Evolutionary conservation across 1,284 basidiomycete genomes (phyloP).

Genomic region (Meripilus lineatus): DNA sequence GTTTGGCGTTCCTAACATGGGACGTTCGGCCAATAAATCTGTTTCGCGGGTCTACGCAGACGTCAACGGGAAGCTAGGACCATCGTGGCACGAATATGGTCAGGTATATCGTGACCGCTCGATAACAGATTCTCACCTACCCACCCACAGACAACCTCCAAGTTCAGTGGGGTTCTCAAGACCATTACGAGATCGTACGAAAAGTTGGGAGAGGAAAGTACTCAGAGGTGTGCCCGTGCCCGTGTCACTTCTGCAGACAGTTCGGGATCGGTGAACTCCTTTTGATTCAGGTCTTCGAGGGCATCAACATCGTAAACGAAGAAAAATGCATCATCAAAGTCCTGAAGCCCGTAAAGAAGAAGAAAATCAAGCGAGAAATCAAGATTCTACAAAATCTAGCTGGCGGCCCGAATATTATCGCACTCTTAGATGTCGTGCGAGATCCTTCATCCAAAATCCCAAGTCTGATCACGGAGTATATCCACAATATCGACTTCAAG

Average conservation of each 20-base stretch:
- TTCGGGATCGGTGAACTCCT: constrained; percentile 10
- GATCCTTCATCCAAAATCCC: constrained; percentile 95
- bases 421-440: constrained; percentile 91
- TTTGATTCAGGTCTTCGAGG: constrained; percentile 85
- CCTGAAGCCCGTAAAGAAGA: constrained; percentile 99
- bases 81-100: constrained; percentile 83
- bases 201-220: constrained; percentile 98
- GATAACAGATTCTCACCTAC: constrained; percentile 4
- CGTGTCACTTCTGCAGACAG: constrained; percentile 9
- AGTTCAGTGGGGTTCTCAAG: constrained; percentile 93
- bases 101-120: constrained; percentile 23
- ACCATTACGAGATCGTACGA: constrained; percentile 97
- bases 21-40: constrained; percentile 61
- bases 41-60: constrained; percentile 73
- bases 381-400: constrained; percentile 98
- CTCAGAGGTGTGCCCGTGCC: constrained; percentile 68
- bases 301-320: constrained; percentile 88
- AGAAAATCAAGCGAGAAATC: constrained; percentile 99
- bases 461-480: constrained; percentile 96
- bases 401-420: constrained; percentile 90
- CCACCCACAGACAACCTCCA: constrained; percentile 73
- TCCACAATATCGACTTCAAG: constrained; percentile 99
- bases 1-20: constrained; percentile 50
- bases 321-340: constrained; percentile 99
- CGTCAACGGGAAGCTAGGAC: constrained; percentile 67